A percentile compares a stretch with the other conserved stretches of the same genome.
These are phyloP conservation scores for Tetrapisispora fleetii DNA, from an alignment of 805 yeast species.

Conservation along the genomic window DNA sequence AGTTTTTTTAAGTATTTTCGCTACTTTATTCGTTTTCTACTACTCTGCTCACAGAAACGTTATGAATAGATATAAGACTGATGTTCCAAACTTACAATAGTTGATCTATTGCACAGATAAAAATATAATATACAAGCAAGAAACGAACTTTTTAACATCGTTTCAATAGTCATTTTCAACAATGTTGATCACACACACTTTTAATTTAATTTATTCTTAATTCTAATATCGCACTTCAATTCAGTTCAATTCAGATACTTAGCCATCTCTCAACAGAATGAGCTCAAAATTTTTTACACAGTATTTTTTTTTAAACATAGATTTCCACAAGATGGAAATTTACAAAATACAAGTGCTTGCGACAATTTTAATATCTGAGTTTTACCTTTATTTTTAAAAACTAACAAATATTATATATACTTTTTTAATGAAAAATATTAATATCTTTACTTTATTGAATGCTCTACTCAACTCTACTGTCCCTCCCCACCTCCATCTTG, in stretches of 20 bases:
- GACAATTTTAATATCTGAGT: too few relatives aligned
- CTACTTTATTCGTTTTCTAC: conserved; percentile 18
- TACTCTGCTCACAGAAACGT: conserved; percentile 20
- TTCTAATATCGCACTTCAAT: not conserved
- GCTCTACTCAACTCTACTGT: too few relatives aligned
- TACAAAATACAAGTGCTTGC: too few relatives aligned
- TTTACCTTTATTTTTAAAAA: too few relatives aligned
- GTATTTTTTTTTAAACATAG: too few relatives aligned
- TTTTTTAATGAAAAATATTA: too few relatives aligned
- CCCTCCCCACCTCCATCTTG: too few relatives aligned
- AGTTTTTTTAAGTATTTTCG: conserved; percentile 19
- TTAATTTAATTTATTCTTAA: not conserved
- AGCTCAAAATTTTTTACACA: not conserved
- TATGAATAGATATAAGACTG: conserved; percentile 20
- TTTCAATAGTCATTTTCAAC: not conserved
- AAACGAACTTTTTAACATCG: too few relatives aligned
- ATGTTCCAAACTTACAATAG: conserved; percentile 20
- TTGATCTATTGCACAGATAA: not conserved
- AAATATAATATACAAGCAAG: too few relatives aligned
- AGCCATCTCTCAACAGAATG: not conserved
- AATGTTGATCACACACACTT: not conserved
- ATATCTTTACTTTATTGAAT: too few relatives aligned
- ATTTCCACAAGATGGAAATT: too few relatives aligned
- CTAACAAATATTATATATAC: too few relatives aligned
- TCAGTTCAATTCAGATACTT: not conserved